Conservation (phyloP, 2,329 filamentous ascomycete species). For the Exophiala xenobiotica region DNA sequence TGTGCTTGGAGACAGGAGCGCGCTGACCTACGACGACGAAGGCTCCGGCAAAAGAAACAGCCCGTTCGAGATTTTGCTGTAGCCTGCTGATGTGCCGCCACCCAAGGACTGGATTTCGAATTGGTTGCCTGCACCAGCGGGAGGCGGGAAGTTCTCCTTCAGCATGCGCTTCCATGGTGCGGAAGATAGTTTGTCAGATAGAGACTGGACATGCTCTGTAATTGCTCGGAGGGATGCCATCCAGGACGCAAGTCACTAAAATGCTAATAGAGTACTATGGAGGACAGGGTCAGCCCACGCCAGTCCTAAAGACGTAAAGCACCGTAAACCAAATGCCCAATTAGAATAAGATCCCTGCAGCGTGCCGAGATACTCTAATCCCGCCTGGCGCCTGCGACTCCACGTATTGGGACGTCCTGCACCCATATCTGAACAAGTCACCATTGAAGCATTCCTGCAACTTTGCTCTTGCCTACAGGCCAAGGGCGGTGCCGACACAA, state of each 20-base stretch:
- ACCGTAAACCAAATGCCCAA: neutral
- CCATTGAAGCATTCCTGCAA: neutral
- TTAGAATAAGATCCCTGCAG: too few species aligned
- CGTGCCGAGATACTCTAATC: too few species aligned
- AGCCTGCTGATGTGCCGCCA: conserved; percentile 29
- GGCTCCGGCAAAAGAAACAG: too few species aligned
- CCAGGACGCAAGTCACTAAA: too few species aligned
- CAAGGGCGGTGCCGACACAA: too few species aligned
- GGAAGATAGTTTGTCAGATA: neutral
- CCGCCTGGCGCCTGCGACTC: too few species aligned
- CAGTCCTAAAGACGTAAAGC: neutral
- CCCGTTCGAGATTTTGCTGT: conserved; percentile 34
- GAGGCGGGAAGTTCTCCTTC: neutral
- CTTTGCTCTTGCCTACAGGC: neutral
- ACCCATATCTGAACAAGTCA: neutral
- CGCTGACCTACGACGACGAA: too few species aligned
- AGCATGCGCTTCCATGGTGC: neutral
- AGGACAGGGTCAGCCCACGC: neutral
- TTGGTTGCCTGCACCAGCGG: neutral
- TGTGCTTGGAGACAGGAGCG: too few species aligned
- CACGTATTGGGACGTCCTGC: too few species aligned
- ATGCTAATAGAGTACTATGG: too few species aligned
- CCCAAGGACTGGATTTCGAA: conserved; percentile 30
- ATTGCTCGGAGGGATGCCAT: too few species aligned
- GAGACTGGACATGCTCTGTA: neutral